Evolutionary conservation across 2,329 filamentous ascomycete genomes (phyloP), one percentile per base, ranked within the genome.

Genomic region (Colletotrichum echinochloae): DNA sequence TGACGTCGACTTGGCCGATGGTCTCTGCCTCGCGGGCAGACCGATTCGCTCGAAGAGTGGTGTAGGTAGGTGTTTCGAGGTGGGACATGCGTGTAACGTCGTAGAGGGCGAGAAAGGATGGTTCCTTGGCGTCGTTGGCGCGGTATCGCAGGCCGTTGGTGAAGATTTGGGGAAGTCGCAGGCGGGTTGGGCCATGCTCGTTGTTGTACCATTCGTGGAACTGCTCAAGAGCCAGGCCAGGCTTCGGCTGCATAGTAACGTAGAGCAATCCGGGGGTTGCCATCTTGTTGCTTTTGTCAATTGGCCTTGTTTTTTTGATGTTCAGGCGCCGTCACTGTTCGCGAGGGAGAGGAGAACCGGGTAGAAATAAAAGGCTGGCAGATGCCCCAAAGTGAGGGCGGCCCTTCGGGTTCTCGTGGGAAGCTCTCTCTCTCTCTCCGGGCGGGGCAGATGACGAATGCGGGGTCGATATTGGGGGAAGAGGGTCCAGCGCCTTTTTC

Each of bases 141-240:
- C 86, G 87, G 82, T 94, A 97, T 52, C 94, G 91, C 75, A 96
- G 91, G 69, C 94, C 94, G 79, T 94, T 96, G 74, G 83, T 79
- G 78, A 90, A 89, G 78, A 95, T 90, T 75, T 92, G 90, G 5
- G 92, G 89, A 18, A 97, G 83, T 59, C 93, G 91, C 8, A 97
- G 87, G 57, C 94, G 91, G 20, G 90, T 89, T 23, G 94, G 94
- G 64, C 94, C 94, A 82, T 97, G 94, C 83, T 97, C 94, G 80
- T 94, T 96, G 83, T 97, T 95, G 84, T 97, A 97, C 93, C 93
- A 95, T 79, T 97, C 93, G 81, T 97, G 92, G 82, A 97, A 97
- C 76, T 93, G 89, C 72, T 88, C 85, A 57, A 87, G 81, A 65
- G 90, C 84, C 75, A 94, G 86, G 74, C 86, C 87, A 67, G 88